Percentiles rank a stretch among this genome's conserved stretches.
These are phyloP conservation scores for Myotisia sp. DNA, from an alignment of 2,329 filamentous ascomycete species.

Conservation along the genomic window DNA sequence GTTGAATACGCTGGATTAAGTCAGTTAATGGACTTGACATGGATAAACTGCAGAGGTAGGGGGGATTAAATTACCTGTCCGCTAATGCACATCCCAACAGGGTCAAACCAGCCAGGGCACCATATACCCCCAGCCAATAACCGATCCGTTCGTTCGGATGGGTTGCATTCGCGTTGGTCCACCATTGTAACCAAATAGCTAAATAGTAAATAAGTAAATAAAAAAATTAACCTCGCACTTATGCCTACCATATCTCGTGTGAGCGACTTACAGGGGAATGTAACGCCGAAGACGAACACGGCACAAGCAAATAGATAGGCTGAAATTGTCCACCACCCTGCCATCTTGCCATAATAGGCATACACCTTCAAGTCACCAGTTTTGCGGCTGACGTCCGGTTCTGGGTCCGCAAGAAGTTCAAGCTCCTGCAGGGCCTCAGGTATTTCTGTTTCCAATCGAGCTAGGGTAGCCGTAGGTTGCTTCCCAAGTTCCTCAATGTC, in stretches of 20 bases:
- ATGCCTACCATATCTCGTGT: too few relatives aligned
- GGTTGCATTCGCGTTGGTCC: constrained; percentile 1
- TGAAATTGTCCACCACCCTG: constrained; percentile 3
- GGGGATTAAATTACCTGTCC: neutral
- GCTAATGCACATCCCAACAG: neutral
- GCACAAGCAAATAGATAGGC: neutral
- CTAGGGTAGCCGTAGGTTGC: neutral
- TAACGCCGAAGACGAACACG: constrained; percentile 2
- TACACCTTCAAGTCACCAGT: constrained; percentile 6
- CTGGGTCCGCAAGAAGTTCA: constrained; percentile 2
- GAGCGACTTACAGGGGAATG: constrained; percentile 2
- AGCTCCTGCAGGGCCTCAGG: constrained; percentile 2
- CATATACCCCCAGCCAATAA: constrained; percentile 5
- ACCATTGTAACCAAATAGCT: constrained; percentile 3
- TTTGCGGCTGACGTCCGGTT: neutral
- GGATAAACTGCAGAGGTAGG: neutral
- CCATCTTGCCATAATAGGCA: constrained; percentile 3
- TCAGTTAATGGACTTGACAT: too few relatives aligned
- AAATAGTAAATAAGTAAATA: neutral
- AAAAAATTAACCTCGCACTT: neutral
- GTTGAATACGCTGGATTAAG: constrained; percentile 2
- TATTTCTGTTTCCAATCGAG: neutral
- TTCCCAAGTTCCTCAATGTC: neutral
- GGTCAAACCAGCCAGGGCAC: neutral
- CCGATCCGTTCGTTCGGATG: constrained; percentile 4